phyloP scores from a whole-genome alignment of 305 asterid genomes.

The Solanum hybrid region DNA sequence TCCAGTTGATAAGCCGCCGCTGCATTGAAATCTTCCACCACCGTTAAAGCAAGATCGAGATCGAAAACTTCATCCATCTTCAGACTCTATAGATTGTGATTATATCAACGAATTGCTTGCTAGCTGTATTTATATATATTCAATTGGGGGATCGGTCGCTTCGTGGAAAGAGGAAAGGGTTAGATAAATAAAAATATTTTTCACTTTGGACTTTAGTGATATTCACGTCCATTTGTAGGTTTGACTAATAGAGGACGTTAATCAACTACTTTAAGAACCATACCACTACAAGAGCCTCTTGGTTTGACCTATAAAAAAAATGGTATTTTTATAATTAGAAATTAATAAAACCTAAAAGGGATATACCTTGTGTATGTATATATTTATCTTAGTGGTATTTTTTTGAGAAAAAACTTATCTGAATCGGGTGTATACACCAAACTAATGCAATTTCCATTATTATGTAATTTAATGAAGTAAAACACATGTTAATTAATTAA shows the following conservation, averaged over 20 bases:
- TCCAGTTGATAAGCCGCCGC: not conserved
- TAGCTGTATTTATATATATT: not conserved
- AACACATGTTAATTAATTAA: no score
- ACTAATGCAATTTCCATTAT: no score
- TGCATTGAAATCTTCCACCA: not conserved
- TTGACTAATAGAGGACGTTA: not conserved
- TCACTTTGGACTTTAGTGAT: not conserved
- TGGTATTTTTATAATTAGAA: not conserved
- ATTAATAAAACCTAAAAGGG: not conserved
- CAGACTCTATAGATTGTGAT: not conserved
- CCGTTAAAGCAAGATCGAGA: not conserved
- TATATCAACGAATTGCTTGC: not conserved
- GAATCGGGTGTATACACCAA: no score
- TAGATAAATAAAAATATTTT: no score
- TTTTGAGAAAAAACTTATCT: no score
- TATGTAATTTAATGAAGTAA: no score
- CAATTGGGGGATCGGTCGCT: not conserved
- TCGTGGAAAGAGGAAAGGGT: not conserved
- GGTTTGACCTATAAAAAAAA: not conserved
- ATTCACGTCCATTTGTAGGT: not conserved
- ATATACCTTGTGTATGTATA: not conserved
- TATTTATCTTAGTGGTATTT: no score
- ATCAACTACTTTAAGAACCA: not conserved
- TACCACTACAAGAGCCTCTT: not conserved
- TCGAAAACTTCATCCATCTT: not conserved